Evolutionary conservation across 371 early-diverging fungal species (phyloP), one percentile per base, ranked within the genome.

Genomic region (Mortierella sp.): DNA sequence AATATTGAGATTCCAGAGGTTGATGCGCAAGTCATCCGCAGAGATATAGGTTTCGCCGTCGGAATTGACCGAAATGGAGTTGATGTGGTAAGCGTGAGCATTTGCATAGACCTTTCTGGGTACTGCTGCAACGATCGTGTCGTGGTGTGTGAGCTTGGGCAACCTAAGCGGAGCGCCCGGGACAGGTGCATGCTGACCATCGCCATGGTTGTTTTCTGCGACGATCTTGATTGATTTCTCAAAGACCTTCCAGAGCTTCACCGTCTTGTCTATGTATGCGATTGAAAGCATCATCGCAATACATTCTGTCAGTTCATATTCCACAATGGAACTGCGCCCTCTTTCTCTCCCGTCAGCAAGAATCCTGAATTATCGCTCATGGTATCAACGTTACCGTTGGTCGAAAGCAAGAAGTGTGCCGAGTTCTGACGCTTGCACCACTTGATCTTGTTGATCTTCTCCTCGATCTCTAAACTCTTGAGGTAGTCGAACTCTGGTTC

Each of bases 401-500:
- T 97, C 14, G 98, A 96, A 47, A 99, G 85, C 76, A 99, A 81
- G 80, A 97, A 99, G 70, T 97, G 97, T 19, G 97, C 94, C 42
- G 96, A 89, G 80, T 97, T 98, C 75, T 94, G 94, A 47, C 95
- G 89, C 76, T 89, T 91, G 82, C 96, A 94, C 96, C 98, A 97
- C 65, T 97, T 94, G 78, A 99, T 98, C 79, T 98, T 95, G 83
- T 98, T 98, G 82, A 99, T 99, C 82, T 99, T 98, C 76, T 99
- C 99, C 80, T 98, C 97, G 61, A 99, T 99, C 79, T 99, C 99
- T 79, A 99, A 87, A 86, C 95, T 96, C 86, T 99, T 99, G 56
- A 99, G 89, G 81, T 99, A 99, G 84, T 99, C 99, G 78, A 99
- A 99, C 87, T 98, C 99, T 37, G 99, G 95, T 80, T 98, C 96